Evolutionary conservation across 768 basidiomycete species (phyloP).

Genomic region (Tulasnella sp.): DNA sequence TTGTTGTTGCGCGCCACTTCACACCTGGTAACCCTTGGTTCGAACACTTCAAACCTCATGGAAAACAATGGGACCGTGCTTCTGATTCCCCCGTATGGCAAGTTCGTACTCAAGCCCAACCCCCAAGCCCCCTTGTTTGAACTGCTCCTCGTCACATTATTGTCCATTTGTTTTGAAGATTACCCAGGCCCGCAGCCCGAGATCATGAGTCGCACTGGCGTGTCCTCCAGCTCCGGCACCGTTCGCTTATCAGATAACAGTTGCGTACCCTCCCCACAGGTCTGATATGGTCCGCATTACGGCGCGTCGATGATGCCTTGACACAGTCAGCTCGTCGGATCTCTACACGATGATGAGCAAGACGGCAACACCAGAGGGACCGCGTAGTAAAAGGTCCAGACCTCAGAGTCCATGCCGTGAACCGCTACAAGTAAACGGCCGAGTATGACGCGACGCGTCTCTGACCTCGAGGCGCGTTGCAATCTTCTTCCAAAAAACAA

Average conservation of each 20-base stretch:
- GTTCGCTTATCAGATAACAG: constrained; percentile 3
- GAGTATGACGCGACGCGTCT: not conserved
- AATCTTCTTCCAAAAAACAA: not conserved
- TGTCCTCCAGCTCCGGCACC: not conserved
- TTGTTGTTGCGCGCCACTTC: constrained; percentile 5
- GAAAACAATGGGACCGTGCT: not conserved
- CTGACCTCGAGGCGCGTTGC: not conserved
- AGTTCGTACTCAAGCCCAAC: not conserved
- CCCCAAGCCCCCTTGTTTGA: not conserved
- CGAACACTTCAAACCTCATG: not conserved
- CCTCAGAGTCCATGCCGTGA: not conserved
- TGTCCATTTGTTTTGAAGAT: constrained; percentile 13
- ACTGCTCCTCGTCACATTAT: not conserved
- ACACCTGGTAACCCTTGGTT: not conserved
- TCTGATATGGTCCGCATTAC: not conserved
- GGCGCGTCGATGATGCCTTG: not conserved
- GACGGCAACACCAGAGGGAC: not conserved
- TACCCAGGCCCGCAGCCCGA: not conserved
- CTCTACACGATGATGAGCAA: not conserved
- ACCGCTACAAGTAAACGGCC: not conserved
- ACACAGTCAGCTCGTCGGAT: constrained; percentile 2
- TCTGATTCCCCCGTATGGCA: constrained; percentile 1
- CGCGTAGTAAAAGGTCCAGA: not conserved
- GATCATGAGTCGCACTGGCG: not conserved
- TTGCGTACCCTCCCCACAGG: not conserved